Evolutionary conservation across 2,329 filamentous ascomycete species (phyloP).

Genomic region (Ophiostoma quercus): DNA sequence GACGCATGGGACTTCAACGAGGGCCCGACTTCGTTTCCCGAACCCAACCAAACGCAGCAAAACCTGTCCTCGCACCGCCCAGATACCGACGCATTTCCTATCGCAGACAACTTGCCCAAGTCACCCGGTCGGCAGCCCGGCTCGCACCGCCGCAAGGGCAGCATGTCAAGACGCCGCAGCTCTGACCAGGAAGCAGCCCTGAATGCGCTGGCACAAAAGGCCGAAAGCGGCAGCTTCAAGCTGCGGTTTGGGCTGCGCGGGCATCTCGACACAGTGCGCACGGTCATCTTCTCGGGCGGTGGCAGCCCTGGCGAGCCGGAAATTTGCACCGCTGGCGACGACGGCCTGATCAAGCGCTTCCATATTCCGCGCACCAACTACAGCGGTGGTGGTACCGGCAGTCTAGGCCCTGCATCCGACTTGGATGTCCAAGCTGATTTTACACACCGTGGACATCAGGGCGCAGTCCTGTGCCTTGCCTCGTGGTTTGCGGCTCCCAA

Average conservation of each 20-base stretch:
- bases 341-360: conserved; percentile 94
- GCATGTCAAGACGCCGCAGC: conserved; percentile 65
- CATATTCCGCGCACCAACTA: conserved; percentile 75
- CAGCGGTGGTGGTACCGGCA: conserved; percentile 35
- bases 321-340: conserved; percentile 92
- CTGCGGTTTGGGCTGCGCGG: conserved; percentile 87
- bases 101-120: conserved; percentile 72
- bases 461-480: conserved; percentile 78
- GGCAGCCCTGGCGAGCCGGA: conserved; percentile 94
- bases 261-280: conserved; percentile 87
- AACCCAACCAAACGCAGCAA: conserved; percentile 38
- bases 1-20: conserved; percentile 96
- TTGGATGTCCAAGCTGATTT: conserved; percentile 91
- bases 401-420: conserved; percentile 54
- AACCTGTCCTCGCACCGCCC: conserved; percentile 55
- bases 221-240: conserved; percentile 77
- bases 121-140: conserved; percentile 66
- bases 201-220: conserved; percentile 36
- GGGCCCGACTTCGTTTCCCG: conserved; percentile 53
- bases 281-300: conserved; percentile 93
- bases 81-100: conserved; percentile 83
- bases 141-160: conserved; percentile 74
- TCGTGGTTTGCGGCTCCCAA: conserved; percentile 83
- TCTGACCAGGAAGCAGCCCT: conserved; percentile 60
- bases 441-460: conserved; percentile 90